Evolutionary conservation across 2,329 filamentous ascomycete species (phyloP).

Genomic region (Fusarium sp.): DNA sequence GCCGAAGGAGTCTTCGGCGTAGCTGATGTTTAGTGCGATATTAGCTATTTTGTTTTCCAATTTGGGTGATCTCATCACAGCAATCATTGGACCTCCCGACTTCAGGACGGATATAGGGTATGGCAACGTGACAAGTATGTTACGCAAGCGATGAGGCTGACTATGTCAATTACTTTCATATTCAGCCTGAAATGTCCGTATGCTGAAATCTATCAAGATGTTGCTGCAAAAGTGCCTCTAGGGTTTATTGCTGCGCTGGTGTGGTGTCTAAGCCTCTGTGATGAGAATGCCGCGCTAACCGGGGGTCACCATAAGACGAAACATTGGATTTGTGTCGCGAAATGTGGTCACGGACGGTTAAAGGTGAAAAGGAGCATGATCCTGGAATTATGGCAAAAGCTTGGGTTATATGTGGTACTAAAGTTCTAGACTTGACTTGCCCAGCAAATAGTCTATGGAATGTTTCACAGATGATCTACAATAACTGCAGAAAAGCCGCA

Average conservation of each 20-base stretch:
- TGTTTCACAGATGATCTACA: slow-evolving; percentile 18
- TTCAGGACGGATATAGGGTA: background rate
- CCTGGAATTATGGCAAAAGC: background rate
- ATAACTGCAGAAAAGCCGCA: background rate
- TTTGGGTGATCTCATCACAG: background rate
- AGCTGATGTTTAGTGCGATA: too few species aligned
- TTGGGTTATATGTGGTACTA: background rate
- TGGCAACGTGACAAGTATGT: background rate
- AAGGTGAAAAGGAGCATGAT: slow-evolving; percentile 1
- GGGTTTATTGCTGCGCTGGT: background rate
- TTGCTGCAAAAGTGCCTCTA: background rate
- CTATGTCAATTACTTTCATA: background rate
- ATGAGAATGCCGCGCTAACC: slow-evolving; percentile 15
- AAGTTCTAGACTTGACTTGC: background rate
- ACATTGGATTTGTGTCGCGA: background rate
- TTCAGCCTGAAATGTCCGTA: background rate
- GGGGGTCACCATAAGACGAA: slow-evolving; percentile 6
- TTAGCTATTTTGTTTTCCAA: background rate
- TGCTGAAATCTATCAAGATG: background rate
- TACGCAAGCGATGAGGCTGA: slow-evolving; percentile 3
- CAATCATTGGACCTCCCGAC: background rate
- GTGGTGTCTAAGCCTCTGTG: slow-evolving; percentile 10
- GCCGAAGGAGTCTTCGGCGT: background rate
- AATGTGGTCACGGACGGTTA: background rate
- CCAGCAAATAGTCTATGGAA: background rate